Percentiles rank a stretch among this genome's conserved stretches.
phyloP scores from a whole-genome alignment of 257 asterid species.

The Solanum clarkiae region DNA sequence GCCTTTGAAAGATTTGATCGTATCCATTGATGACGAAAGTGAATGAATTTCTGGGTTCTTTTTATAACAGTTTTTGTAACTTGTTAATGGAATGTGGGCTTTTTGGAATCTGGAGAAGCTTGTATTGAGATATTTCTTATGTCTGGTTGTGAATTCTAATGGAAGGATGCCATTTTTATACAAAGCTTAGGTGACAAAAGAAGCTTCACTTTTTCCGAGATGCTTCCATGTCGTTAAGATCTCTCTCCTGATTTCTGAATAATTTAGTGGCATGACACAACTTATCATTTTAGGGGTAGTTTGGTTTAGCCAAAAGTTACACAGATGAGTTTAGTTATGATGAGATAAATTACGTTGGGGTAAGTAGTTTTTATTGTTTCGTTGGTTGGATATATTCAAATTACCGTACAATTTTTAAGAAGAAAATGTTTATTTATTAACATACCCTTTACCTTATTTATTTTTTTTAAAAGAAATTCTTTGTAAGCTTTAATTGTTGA shows the following conservation, averaged over 20 bases:
- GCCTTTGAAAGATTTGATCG: slow-evolving; percentile 63
- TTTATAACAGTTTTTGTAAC: background rate
- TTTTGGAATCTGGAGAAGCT: background rate
- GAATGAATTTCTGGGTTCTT: background rate
- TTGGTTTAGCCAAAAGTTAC: too few relatives aligned
- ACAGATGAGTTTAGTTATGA: too few relatives aligned
- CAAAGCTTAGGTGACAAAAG: background rate
- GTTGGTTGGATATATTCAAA: too few relatives aligned
- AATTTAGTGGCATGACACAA: background rate
- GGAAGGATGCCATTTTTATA: background rate
- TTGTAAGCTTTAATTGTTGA: too few relatives aligned
- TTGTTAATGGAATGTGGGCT: background rate
- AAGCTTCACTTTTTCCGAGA: background rate
- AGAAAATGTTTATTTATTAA: too few relatives aligned
- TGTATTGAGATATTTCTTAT: background rate
- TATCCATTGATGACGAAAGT: slow-evolving; percentile 27
- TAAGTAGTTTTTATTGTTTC: too few relatives aligned
- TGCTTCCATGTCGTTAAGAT: background rate
- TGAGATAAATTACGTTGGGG: accelerated
- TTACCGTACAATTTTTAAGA: too few relatives aligned
- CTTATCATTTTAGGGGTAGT: background rate
- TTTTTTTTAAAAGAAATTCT: too few relatives aligned
- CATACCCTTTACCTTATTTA: too few relatives aligned
- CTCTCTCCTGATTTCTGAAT: background rate
- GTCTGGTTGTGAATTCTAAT: background rate